These are phyloP conservation scores for Cystobasidiopsis lactophilus DNA, from an alignment of 768 basidiomycete genomes.

Conservation along the genomic window DNA sequence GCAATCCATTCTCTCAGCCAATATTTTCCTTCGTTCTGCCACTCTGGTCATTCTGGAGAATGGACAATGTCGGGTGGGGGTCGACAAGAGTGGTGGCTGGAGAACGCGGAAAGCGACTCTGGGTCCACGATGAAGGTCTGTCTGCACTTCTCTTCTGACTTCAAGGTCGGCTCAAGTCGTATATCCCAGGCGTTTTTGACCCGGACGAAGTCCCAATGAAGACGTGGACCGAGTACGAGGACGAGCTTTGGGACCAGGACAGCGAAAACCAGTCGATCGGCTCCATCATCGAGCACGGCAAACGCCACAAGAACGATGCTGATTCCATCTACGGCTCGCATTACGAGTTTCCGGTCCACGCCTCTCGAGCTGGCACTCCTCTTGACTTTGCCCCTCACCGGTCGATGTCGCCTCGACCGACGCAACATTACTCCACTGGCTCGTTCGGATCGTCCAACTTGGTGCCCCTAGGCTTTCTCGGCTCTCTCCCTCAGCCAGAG, in stretches of 20 bases:
- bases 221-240: conserved; percentile 57
- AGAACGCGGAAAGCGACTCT: conserved; percentile 75
- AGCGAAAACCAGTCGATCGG: conserved; percentile 19
- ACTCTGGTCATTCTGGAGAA: conserved; percentile 79
- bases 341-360: too few species aligned
- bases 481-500: too few species aligned
- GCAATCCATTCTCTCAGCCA: too few species aligned
- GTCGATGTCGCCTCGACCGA: too few species aligned
- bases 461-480: too few species aligned
- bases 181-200: too few species aligned
- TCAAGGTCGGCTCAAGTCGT: too few species aligned
- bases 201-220: conserved; percentile 79
- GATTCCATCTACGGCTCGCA: conserved; percentile 8
- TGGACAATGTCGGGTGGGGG: conserved; percentile 35
- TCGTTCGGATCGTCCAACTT: too few species aligned
- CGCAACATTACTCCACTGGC: too few species aligned
- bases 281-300: conserved; percentile 15
- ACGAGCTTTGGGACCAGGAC: conserved; percentile 15
- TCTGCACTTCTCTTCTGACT: too few species aligned
- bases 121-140: conserved; percentile 95
- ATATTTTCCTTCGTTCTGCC: conserved; percentile 86
- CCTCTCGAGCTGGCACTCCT: too few species aligned
- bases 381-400: too few species aligned
- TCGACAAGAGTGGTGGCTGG: conserved; percentile 75
- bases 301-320: conserved; percentile 2